Conservation (phyloP, 192 early-diverging fungal species). For the Coemansia sp. region DNA sequence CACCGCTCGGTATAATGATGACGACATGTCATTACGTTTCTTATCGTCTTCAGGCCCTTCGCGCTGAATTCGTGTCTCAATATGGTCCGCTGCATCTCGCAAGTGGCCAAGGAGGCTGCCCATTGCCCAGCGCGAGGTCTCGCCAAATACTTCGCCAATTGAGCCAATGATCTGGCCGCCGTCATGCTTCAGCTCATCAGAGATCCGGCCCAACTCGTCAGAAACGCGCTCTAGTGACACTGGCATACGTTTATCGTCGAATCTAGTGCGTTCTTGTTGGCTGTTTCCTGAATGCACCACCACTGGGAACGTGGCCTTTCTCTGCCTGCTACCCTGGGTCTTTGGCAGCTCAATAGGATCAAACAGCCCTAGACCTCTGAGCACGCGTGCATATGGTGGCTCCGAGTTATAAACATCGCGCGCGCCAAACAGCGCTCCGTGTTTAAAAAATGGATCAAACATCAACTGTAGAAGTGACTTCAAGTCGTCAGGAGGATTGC, state of each 20-base stretch:
- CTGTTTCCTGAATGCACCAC: conserved; percentile 18
- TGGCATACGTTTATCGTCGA: background rate
- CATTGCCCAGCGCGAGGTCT: conserved; percentile 47
- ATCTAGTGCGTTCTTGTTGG: background rate
- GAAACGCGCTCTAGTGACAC: background rate
- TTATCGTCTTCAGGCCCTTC: background rate
- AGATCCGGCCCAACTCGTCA: background rate
- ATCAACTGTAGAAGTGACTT: background rate
- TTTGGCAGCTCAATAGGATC: conserved; percentile 28
- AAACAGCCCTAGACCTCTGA: conserved; percentile 38
- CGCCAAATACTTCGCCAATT: conserved; percentile 38
- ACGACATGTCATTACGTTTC: background rate
- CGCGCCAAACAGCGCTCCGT: background rate
- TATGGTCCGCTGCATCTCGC: conserved; percentile 35
- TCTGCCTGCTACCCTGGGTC: background rate
- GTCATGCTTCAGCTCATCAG: conserved; percentile 18
- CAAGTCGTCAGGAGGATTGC: background rate
- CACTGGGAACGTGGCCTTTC: conserved; percentile 27
- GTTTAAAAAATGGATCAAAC: conserved; percentile 8
- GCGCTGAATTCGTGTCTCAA: conserved; percentile 33
- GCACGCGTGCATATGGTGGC: conserved; percentile 43
- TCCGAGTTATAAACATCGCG: conserved; percentile 4
- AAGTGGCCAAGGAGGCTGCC: conserved; percentile 41
- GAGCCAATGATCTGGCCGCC: conserved; percentile 23
- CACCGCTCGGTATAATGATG: conserved; percentile 21